A percentile compares a stretch with the other conserved stretches of the same genome.
These are phyloP conservation scores for Vigna angularis DNA, from an alignment of 306 rosid species.

Conservation along the genomic window DNA sequence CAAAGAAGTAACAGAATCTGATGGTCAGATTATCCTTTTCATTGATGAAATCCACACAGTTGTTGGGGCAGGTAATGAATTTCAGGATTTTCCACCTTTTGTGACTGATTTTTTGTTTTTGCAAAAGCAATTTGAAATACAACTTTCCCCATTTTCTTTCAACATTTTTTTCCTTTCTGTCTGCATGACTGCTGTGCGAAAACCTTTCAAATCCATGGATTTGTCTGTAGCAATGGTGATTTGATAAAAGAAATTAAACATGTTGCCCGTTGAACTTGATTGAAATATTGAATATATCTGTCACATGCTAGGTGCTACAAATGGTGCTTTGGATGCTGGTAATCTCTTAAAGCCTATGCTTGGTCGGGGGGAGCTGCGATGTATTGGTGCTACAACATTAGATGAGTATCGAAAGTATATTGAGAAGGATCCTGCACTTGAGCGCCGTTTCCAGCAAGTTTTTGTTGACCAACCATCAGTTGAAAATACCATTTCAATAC, in stretches of 20 bases:
- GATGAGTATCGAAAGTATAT: constrained; percentile 95
- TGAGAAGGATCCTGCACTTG: constrained; percentile 98
- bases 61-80: constrained; percentile 91
- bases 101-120: constrained; percentile 6
- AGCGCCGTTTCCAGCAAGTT: constrained; percentile 98
- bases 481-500: constrained; percentile 86
- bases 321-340: constrained; percentile 99
- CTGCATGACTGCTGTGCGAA: not conserved
- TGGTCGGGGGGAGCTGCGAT: constrained; percentile 96
- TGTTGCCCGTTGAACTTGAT: constrained; percentile 28
- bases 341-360: constrained; percentile 99
- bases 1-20: constrained; percentile 98
- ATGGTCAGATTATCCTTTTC: constrained; percentile 92
- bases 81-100: constrained; percentile 32
- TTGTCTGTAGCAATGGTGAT: constrained; percentile 24
- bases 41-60: constrained; percentile 98
- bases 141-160: constrained; percentile 10
- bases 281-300: constrained; percentile 16
- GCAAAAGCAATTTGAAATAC: constrained; percentile 21
- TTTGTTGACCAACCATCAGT: constrained; percentile 96
- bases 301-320: constrained; percentile 81
- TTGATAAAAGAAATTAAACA: not conserved
- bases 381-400: constrained; percentile 96
- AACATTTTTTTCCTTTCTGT: not conserved
- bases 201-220: constrained; percentile 28